A percentile compares a stretch with the other conserved stretches of the same genome.
Conservation (phyloP, 768 basidiomycete genomes). For the Xerocomellus chrysenteron region DNA sequence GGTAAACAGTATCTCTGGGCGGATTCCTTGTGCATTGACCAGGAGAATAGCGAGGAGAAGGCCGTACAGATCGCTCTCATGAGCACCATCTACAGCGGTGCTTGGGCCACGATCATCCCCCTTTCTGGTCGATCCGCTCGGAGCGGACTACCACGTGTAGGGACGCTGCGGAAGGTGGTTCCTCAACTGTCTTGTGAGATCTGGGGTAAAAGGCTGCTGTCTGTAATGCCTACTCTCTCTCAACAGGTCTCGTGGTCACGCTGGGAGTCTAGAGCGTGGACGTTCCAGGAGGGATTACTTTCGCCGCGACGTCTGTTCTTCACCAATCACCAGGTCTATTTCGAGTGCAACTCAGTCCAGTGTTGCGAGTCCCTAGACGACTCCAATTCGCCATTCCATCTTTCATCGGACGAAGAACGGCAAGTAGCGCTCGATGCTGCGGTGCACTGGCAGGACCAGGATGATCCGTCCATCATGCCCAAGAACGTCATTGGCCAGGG, state of each 20-base stretch:
- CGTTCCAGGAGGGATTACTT: conserved; percentile 18
- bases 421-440: neutral
- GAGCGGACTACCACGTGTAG: conserved; percentile 16
- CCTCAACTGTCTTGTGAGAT: conserved; percentile 10
- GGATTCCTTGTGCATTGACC: conserved; percentile 19
- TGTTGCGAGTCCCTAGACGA: conserved; percentile 16
- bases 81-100: conserved; percentile 16
- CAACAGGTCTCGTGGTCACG: conserved; percentile 5
- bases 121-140: conserved; percentile 5
- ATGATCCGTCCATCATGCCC: neutral
- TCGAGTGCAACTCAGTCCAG: conserved; percentile 12
- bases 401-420: conserved; percentile 3
- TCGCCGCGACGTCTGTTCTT: conserved; percentile 19
- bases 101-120: conserved; percentile 13
- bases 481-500: conserved; percentile 2
- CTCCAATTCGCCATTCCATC: conserved; percentile 12
- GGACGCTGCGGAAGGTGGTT: conserved; percentile 2
- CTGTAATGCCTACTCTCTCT: conserved; percentile 10
- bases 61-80: conserved; percentile 11
- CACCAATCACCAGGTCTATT: conserved; percentile 21
- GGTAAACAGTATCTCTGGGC: conserved; percentile 19
- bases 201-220: conserved; percentile 5
- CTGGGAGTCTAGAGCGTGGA: conserved; percentile 18
- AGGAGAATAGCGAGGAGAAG: conserved; percentile 7
- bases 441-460: neutral